Evolutionary conservation across 1,284 basidiomycete genomes (phyloP).

Genomic region (Peniophora sp.): DNA sequence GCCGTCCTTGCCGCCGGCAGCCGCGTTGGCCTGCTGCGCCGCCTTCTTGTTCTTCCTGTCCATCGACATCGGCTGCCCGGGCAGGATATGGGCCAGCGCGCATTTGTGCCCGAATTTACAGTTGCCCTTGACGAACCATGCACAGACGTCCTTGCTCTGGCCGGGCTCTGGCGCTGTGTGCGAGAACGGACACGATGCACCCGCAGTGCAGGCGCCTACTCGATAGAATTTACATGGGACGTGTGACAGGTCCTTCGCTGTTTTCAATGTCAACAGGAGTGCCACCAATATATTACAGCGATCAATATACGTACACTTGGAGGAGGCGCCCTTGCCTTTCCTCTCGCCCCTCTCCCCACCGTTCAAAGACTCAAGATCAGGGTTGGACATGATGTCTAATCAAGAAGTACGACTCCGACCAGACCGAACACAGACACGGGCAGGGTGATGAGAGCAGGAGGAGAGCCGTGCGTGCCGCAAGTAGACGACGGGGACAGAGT

Average conservation of each 20-base stretch:
- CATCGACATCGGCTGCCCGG: constrained; percentile 92
- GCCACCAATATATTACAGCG: constrained; percentile 1
- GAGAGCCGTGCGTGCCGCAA: background rate
- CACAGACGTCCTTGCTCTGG: constrained; percentile 85
- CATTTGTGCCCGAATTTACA: constrained; percentile 99
- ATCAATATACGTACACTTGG: constrained; percentile 26
- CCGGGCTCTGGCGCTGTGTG: constrained; percentile 65
- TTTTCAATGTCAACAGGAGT: constrained; percentile 1
- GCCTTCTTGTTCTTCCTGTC: constrained; percentile 98
- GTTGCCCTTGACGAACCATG: constrained; percentile 92
- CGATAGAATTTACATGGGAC: constrained; percentile 99
- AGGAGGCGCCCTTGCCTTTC: constrained; percentile 24
- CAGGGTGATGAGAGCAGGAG: background rate
- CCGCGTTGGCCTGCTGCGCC: constrained; percentile 63
- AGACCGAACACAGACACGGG: background rate
- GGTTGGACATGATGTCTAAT: background rate
- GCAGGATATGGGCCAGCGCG: constrained; percentile 87
- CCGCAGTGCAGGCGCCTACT: constrained; percentile 88
- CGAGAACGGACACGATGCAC: constrained; percentile 93
- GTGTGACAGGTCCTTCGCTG: constrained; percentile 87
- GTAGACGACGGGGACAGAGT: too few relatives aligned
- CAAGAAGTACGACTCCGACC: background rate
- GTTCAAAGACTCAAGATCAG: constrained; percentile 15
- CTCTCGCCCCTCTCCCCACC: constrained; percentile 23
- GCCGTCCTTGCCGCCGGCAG: constrained; percentile 36